Percentiles rank a stretch among this genome's conserved stretches.
phyloP scores from a whole-genome alignment of 805 yeast species.

The Kregervanrija delftensis region DNA sequence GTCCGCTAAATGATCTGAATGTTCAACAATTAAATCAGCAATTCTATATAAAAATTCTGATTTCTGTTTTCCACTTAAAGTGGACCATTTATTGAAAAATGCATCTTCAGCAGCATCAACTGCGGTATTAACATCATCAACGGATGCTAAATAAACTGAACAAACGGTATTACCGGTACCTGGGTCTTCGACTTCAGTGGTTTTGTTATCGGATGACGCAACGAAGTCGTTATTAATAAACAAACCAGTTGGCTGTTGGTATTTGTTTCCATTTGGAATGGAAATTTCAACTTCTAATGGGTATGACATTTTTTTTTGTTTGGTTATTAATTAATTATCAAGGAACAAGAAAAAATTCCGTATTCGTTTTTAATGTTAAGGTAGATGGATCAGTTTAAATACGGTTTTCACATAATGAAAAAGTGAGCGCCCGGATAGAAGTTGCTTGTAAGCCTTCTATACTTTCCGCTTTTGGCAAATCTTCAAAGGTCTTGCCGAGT shows the following conservation, averaged over 20 bases:
- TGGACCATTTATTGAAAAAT: slow-evolving; percentile 40
- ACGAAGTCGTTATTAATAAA: slow-evolving; percentile 85
- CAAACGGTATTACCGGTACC: slow-evolving; percentile 47
- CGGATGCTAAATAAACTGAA: slow-evolving; percentile 43
- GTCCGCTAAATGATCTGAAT: slow-evolving; percentile 44
- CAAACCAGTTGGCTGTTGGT: slow-evolving; percentile 72
- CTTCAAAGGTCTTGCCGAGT: no score
- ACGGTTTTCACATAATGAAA: background rate
- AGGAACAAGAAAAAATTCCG: no score
- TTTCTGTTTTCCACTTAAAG: slow-evolving; percentile 38
- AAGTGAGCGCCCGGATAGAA: no score
- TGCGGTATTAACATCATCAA: slow-evolving; percentile 47
- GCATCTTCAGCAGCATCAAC: slow-evolving; percentile 47
- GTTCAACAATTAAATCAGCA: slow-evolving; percentile 42
- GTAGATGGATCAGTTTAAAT: no score
- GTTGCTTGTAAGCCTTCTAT: no score
- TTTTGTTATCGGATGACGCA: slow-evolving; percentile 38
- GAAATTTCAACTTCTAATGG: slow-evolving; percentile 15
- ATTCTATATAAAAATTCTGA: slow-evolving; percentile 40
- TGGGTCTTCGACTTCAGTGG: slow-evolving; percentile 54
- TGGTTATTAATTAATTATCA: background rate
- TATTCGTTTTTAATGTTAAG: no score
- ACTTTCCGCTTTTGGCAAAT: no score
- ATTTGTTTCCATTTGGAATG: slow-evolving; percentile 48
- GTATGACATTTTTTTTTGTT: background rate